A percentile compares a stretch with the other conserved stretches of the same genome.
Conservation (phyloP, 192 early-diverging fungal species). For the Chytriomyces confervae region DNA sequence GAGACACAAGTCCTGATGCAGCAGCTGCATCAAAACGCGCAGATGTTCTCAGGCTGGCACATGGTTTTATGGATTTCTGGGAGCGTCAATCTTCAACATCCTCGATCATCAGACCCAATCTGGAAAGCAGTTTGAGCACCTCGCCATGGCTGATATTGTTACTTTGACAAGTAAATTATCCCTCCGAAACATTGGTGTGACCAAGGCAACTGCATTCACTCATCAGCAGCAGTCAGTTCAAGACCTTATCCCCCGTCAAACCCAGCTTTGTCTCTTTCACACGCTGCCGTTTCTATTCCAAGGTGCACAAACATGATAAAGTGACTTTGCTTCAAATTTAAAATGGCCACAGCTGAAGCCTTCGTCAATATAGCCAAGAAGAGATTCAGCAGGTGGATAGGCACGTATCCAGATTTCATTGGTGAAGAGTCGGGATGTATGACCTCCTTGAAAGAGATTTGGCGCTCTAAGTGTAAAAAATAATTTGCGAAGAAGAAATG, state of each 20-base stretch:
- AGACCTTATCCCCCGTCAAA: not conserved
- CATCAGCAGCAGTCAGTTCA: too few species aligned
- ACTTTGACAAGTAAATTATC: too few species aligned
- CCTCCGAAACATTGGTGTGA: too few species aligned
- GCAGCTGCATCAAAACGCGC: too few species aligned
- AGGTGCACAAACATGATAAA: not conserved
- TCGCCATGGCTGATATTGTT: too few species aligned
- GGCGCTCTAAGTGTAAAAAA: not conserved
- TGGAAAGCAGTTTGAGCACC: too few species aligned
- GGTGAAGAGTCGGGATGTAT: not conserved
- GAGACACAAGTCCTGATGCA: too few species aligned
- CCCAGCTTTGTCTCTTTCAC: not conserved
- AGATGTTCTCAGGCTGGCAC: too few species aligned
- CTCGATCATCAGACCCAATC: too few species aligned
- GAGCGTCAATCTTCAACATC: too few species aligned
- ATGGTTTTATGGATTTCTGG: too few species aligned
- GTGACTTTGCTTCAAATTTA: not conserved
- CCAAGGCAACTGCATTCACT: too few species aligned
- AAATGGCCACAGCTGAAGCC: not conserved
- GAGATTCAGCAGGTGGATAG: not conserved
- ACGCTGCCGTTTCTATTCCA: not conserved
- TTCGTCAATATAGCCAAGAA: not conserved
- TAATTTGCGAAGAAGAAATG: conserved; percentile 6
- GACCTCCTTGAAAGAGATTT: not conserved
- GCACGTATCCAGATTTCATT: not conserved